These are phyloP conservation scores for Phytopythium cucurbitacearum DNA, from an alignment of 352 stramenopile genomes.

Conservation along the genomic window DNA sequence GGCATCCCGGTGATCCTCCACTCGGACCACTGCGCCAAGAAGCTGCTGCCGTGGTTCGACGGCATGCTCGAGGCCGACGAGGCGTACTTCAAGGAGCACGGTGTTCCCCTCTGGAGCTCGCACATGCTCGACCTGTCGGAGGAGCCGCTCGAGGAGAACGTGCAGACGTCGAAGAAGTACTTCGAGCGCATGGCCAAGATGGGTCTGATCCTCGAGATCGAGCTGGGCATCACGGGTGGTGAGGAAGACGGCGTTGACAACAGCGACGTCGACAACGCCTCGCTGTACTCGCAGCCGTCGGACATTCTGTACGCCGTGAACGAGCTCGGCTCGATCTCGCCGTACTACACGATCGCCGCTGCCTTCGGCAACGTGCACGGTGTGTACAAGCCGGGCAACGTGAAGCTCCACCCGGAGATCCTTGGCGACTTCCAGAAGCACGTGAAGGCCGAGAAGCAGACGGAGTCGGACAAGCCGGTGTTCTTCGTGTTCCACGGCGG, in stretches of 20 bases:
- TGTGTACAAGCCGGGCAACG: slow-evolving; percentile 98
- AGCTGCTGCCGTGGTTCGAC: slow-evolving; percentile 97
- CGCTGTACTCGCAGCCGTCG: slow-evolving; percentile 90
- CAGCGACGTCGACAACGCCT: slow-evolving; percentile 91
- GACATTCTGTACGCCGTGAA: slow-evolving; percentile 96
- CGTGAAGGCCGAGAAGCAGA: slow-evolving; percentile 60
- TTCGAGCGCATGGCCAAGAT: slow-evolving; percentile 97
- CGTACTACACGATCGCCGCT: slow-evolving; percentile 95
- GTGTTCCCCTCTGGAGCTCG: slow-evolving; percentile 95
- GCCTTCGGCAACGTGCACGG: slow-evolving; percentile 97
- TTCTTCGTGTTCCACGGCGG: slow-evolving; percentile 99
- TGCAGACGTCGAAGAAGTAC: slow-evolving; percentile 96
- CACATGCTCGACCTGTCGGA: slow-evolving; percentile 99
- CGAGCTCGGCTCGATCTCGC: slow-evolving; percentile 88
- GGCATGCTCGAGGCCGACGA: slow-evolving; percentile 94
- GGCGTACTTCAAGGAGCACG: slow-evolving; percentile 94
- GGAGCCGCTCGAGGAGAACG: slow-evolving; percentile 98
- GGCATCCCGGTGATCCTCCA: slow-evolving; percentile 96
- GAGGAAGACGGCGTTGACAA: slow-evolving; percentile 99
- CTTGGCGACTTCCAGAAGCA: slow-evolving; percentile 95
- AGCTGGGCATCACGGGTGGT: slow-evolving; percentile 97
- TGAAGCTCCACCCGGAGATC: slow-evolving; percentile 97
- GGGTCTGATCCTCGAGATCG: slow-evolving; percentile 96
- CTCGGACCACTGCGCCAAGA: slow-evolving; percentile 99
- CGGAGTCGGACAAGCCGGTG: slow-evolving; percentile 92